Percentiles rank a stretch among this genome's conserved stretches.
Evolutionary conservation across 2,329 filamentous ascomycete species (phyloP).

Genomic region (Neonectria punicea): DNA sequence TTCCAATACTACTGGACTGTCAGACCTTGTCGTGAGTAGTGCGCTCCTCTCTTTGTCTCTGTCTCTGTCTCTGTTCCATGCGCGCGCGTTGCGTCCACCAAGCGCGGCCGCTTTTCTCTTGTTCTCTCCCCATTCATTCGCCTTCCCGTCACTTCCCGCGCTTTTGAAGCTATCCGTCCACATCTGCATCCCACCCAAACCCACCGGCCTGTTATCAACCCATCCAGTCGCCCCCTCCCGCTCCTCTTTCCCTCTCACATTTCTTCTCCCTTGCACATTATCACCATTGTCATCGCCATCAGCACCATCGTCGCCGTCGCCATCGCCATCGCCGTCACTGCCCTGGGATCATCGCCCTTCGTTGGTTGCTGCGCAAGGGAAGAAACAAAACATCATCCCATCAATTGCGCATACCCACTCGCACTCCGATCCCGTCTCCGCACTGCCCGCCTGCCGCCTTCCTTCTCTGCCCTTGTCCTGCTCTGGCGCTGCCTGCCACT

Average conservation of each 20-base stretch:
- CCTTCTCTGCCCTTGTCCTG: constrained; percentile 24
- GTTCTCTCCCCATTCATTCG: constrained; percentile 13
- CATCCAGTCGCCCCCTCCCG: constrained; percentile 16
- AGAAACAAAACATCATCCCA: constrained; percentile 24
- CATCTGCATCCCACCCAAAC: constrained; percentile 22
- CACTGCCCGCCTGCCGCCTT: constrained; percentile 24
- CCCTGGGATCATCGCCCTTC: constrained; percentile 4
- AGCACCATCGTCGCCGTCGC: background rate
- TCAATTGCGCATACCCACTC: constrained; percentile 22
- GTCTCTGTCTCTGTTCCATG: background rate
- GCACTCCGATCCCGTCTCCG: constrained; percentile 26
- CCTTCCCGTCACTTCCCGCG: constrained; percentile 42
- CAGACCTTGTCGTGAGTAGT: constrained; percentile 19
- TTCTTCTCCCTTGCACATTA: background rate
- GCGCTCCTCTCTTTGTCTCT: constrained; percentile 1
- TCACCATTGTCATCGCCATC: constrained; percentile 1
- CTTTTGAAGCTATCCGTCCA: constrained; percentile 35
- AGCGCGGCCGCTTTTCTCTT: constrained; percentile 35
- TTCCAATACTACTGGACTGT: constrained; percentile 1
- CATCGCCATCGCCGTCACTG: background rate
- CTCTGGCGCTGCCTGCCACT: constrained; percentile 26
- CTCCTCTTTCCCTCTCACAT: constrained; percentile 5
- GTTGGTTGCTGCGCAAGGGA: constrained; percentile 20
- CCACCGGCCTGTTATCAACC: constrained; percentile 23
- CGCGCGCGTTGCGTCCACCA: constrained; percentile 27